A percentile compares a stretch with the other conserved stretches of the same genome.
These are phyloP conservation scores for Floccularia luteovirens DNA, from an alignment of 768 basidiomycete genomes.

Conservation along the genomic window DNA sequence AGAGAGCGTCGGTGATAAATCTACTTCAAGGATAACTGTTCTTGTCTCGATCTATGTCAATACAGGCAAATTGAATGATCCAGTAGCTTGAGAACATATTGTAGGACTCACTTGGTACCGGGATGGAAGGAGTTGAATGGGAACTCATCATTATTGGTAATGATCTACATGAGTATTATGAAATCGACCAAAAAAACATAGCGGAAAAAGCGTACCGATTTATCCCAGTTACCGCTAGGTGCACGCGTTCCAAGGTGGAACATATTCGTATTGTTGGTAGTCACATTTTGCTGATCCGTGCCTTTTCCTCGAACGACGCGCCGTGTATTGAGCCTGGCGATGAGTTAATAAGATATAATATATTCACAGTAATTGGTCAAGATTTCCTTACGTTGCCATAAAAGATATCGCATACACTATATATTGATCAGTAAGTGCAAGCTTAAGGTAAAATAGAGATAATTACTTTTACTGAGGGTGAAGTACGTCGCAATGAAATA, in stretches of 20 bases:
- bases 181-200: too few relatives aligned
- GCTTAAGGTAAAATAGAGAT: neutral
- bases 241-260: slow-evolving; percentile 41
- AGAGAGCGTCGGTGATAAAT: too few relatives aligned
- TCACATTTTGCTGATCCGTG: slow-evolving; percentile 36
- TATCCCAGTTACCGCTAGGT: slow-evolving; percentile 14
- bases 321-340: slow-evolving; percentile 55
- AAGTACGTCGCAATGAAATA: slow-evolving; percentile 59
- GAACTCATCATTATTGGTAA: neutral
- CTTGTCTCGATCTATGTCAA: neutral
- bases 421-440: slow-evolving; percentile 2
- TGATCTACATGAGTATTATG: too few relatives aligned
- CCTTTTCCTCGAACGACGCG: slow-evolving; percentile 44
- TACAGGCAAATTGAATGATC: neutral
- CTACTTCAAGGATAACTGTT: too few relatives aligned
- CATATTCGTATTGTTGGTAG: slow-evolving; percentile 38
- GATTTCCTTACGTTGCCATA: slow-evolving; percentile 46
- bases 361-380: neutral
- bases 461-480: slow-evolving; percentile 56
- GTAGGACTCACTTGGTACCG: neutral
- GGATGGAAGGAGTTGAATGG: neutral
- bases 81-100: neutral
- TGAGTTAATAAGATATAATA: neutral
- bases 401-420: slow-evolving; percentile 58
- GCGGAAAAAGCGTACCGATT: too few relatives aligned